Conservation (phyloP, 2,329 filamentous ascomycete genomes). For the Diplocarpon rosae region DNA sequence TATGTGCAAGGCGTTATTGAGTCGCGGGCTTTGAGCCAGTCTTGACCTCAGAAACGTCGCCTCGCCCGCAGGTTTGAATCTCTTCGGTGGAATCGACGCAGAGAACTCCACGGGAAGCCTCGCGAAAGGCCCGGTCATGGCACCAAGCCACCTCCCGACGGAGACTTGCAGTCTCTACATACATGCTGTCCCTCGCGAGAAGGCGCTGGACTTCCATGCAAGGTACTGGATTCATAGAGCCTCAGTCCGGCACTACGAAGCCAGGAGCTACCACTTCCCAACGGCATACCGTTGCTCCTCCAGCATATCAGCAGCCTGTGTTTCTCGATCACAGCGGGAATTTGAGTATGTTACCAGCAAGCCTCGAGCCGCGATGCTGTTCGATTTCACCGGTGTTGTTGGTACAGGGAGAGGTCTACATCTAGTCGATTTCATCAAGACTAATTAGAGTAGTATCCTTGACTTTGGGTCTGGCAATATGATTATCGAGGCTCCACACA, state of each 20-base stretch:
- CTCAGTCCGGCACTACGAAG: slow-evolving; percentile 11
- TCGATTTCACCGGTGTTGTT: slow-evolving; percentile 10
- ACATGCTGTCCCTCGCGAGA: not conserved
- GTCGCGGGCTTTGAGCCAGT: slow-evolving; percentile 17
- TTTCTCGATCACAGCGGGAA: slow-evolving; percentile 14
- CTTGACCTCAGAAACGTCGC: slow-evolving; percentile 13
- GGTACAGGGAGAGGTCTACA: slow-evolving; percentile 7
- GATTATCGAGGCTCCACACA: slow-evolving; percentile 11
- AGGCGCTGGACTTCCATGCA: no score
- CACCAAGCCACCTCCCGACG: slow-evolving; percentile 9
- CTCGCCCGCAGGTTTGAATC: slow-evolving; percentile 12
- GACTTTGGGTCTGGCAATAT: slow-evolving; percentile 14
- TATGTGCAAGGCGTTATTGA: slow-evolving; percentile 10
- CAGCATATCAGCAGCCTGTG: slow-evolving; percentile 5
- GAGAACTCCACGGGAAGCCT: slow-evolving; percentile 15
- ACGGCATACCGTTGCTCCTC: not conserved
- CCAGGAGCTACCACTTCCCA: slow-evolving; percentile 5
- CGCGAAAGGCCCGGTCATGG: slow-evolving; percentile 13
- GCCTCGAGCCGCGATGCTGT: slow-evolving; percentile 7
- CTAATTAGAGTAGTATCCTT: slow-evolving; percentile 5
- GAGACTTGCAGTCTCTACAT: slow-evolving; percentile 3
- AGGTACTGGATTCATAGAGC: slow-evolving; percentile 19
- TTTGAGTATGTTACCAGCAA: slow-evolving; percentile 7
- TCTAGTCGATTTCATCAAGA: slow-evolving; percentile 7
- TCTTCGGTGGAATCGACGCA: slow-evolving; percentile 18